phyloP scores from a whole-genome alignment of 2,329 filamentous ascomycete species.

The Corynespora cassiicola region DNA sequence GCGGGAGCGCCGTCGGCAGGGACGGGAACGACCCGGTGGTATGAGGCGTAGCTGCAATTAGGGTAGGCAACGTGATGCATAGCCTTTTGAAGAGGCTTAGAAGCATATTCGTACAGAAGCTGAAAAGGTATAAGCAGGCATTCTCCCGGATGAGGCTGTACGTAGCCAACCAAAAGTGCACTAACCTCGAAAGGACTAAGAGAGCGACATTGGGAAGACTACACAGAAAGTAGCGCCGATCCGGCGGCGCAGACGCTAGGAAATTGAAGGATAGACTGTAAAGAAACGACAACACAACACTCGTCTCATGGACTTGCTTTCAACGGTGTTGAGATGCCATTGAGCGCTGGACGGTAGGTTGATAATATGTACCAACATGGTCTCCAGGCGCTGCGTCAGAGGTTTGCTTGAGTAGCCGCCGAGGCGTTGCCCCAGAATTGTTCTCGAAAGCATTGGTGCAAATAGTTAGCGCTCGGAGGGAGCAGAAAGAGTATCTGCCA shows the following conservation, averaged over 20 bases:
- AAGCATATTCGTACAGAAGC: conserved; percentile 48
- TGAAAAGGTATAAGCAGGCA: conserved; percentile 37
- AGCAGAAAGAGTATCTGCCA: conserved; percentile 28
- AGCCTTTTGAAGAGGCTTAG: conserved; percentile 44
- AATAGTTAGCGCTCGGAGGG: conserved; percentile 41
- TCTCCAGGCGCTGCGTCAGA: conserved; percentile 38
- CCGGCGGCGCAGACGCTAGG: conserved; percentile 42
- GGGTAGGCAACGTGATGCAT: conserved; percentile 42
- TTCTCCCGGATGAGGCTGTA: conserved; percentile 18
- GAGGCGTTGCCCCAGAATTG: conserved; percentile 38
- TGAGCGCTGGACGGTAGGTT: conserved; percentile 34
- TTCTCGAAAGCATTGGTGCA: conserved; percentile 33
- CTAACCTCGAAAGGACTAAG: conserved; percentile 37
- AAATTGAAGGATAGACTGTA: conserved; percentile 45
- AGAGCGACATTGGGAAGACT: conserved; percentile 38
- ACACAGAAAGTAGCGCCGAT: conserved; percentile 37
- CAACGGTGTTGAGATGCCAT: conserved; percentile 30
- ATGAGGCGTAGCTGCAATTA: conserved; percentile 41
- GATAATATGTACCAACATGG: conserved; percentile 42
- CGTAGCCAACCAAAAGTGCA: conserved; percentile 14
- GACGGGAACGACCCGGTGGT: conserved; percentile 29
- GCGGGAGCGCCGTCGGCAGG: conserved; percentile 29
- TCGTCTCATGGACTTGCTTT: conserved; percentile 42
- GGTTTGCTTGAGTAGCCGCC: conserved; percentile 41
- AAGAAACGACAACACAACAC: conserved; percentile 43